phyloP scores from a whole-genome alignment of 306 rosid genomes.

The Dryas drummondii region DNA sequence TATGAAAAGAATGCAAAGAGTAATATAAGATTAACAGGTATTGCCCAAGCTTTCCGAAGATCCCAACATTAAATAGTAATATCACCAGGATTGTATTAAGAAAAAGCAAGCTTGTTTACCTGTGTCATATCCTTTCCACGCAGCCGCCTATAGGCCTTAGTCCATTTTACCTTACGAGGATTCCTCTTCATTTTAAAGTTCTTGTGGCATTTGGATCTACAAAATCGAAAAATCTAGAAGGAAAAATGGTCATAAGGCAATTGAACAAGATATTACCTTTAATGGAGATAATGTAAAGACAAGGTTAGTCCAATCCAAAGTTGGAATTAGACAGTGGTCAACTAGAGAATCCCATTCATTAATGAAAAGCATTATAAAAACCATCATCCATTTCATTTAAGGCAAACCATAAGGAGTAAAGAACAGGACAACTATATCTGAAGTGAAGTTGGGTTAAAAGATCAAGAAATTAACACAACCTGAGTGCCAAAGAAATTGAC shows the following conservation, averaged over 20 bases:
- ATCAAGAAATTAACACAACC: background rate
- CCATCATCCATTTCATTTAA: background rate
- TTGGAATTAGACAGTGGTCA: background rate
- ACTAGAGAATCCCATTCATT: background rate
- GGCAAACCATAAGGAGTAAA: background rate
- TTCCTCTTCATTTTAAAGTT: conserved; percentile 97
- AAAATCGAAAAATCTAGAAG: conserved; percentile 75
- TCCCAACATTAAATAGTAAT: background rate
- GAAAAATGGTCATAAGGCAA: background rate
- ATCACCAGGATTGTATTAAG: background rate
- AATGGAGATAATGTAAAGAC: background rate
- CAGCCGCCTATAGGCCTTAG: conserved; percentile 72
- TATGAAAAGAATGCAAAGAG: conserved; percentile 17
- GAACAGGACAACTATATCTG: background rate
- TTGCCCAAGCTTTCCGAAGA: background rate
- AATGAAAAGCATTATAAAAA: background rate
- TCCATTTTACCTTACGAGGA: conserved; percentile 94
- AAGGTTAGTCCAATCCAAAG: background rate
- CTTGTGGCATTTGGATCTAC: conserved; percentile 94
- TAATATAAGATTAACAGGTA: background rate
- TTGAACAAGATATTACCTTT: background rate
- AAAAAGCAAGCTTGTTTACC: conserved; percentile 33
- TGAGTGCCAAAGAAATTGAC: background rate
- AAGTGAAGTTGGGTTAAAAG: background rate
- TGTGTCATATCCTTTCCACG: conserved; percentile 95